phyloP scores from a whole-genome alignment of 257 asterid species.

The Orobanche coerulescens region DNA sequence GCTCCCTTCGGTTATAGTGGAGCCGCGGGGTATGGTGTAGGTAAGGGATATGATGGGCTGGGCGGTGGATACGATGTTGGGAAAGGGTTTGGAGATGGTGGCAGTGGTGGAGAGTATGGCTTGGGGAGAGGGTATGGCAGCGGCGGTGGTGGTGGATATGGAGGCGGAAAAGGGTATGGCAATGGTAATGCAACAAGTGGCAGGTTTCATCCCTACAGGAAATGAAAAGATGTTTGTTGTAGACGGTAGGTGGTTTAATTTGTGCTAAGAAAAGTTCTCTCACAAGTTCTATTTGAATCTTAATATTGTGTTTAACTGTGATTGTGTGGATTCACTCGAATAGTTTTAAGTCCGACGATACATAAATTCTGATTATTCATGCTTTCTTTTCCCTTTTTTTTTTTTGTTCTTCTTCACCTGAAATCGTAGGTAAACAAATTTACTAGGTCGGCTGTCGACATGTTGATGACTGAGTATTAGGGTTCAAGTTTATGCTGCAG shows the following conservation, averaged over 20 bases:
- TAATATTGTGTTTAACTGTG: neutral
- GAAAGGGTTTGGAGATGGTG: constrained; percentile 45
- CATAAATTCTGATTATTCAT: neutral
- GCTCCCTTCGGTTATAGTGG: constrained; percentile 60
- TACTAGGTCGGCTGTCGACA: neutral
- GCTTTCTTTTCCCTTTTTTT: too few species aligned
- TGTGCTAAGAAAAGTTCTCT: constrained; percentile 16
- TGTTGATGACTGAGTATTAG: neutral
- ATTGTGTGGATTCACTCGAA: neutral
- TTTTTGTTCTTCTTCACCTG: neutral
- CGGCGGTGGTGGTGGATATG: constrained; percentile 32
- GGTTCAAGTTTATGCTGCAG: neutral
- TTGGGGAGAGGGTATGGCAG: constrained; percentile 38
- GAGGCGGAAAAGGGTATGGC: constrained; percentile 45
- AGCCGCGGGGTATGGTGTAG: constrained; percentile 55
- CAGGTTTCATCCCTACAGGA: constrained; percentile 83
- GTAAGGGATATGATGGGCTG: constrained; percentile 45
- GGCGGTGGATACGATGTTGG: constrained; percentile 47
- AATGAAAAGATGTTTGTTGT: constrained; percentile 31
- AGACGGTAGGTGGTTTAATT: constrained; percentile 17
- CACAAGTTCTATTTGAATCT: neutral
- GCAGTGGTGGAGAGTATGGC: constrained; percentile 54
- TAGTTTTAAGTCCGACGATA: constrained; percentile 18
- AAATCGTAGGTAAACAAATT: neutral
- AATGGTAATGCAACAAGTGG: constrained; percentile 40